Conservation (phyloP, 1,284 basidiomycete genomes). For the Sanguinoderma infundibulare region DNA sequence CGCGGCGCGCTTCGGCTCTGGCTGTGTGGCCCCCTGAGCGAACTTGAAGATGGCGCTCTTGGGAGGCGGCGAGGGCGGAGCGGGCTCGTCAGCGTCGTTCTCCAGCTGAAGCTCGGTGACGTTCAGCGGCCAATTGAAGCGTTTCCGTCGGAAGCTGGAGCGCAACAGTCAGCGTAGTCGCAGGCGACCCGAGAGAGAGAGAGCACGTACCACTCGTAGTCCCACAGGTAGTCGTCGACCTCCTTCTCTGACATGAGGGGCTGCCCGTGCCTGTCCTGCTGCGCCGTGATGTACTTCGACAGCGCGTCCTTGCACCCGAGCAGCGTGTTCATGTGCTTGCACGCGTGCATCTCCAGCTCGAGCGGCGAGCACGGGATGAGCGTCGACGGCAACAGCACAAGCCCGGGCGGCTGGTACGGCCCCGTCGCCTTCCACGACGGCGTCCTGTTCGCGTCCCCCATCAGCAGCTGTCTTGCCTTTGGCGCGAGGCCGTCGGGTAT, state of each 20-base stretch:
- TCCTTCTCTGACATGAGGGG: slow-evolving; percentile 45
- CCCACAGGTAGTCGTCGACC: slow-evolving; percentile 61
- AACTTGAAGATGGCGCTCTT: slow-evolving; percentile 19
- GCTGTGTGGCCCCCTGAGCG: slow-evolving; percentile 5
- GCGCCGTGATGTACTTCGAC: slow-evolving; percentile 48
- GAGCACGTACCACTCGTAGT: slow-evolving; percentile 65
- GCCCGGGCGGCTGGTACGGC: slow-evolving; percentile 37
- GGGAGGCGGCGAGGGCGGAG: background rate
- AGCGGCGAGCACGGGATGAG: slow-evolving; percentile 59
- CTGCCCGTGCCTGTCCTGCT: slow-evolving; percentile 44
- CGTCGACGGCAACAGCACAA: slow-evolving; percentile 52
- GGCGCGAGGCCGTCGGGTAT: slow-evolving; percentile 11
- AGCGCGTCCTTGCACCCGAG: slow-evolving; percentile 65
- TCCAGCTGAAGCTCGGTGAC: slow-evolving; percentile 28
- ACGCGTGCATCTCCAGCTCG: slow-evolving; percentile 73
- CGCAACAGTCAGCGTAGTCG: background rate
- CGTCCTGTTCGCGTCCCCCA: slow-evolving; percentile 18
- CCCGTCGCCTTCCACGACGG: slow-evolving; percentile 12
- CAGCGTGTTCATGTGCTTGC: slow-evolving; percentile 65
- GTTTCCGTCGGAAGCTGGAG: slow-evolving; percentile 59
- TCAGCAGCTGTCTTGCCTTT: slow-evolving; percentile 30
- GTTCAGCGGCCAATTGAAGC: slow-evolving; percentile 49
- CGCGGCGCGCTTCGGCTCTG: background rate
- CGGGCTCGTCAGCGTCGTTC: slow-evolving; percentile 14
- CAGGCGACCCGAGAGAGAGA: background rate